Percentiles rank a stretch among this genome's conserved stretches.
Conservation (phyloP, 2,329 filamentous ascomycete genomes). For the Canariomyces notabilis region DNA sequence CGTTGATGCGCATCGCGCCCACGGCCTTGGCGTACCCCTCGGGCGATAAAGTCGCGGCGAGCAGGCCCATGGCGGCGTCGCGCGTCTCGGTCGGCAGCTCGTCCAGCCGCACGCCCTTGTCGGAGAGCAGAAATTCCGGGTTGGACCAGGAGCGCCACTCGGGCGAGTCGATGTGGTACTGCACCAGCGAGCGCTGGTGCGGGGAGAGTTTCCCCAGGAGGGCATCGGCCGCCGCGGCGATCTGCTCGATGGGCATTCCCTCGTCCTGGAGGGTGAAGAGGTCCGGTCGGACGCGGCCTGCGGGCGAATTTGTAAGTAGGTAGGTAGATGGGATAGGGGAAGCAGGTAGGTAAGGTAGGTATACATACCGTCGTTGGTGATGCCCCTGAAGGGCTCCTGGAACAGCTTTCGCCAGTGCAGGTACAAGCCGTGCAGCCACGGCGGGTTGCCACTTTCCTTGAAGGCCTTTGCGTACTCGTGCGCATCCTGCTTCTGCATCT, state of each 20-base stretch:
- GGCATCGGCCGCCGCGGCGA: slow-evolving; percentile 46
- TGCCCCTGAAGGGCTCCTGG: slow-evolving; percentile 63
- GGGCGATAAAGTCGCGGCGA: slow-evolving; percentile 56
- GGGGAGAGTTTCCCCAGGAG: slow-evolving; percentile 44
- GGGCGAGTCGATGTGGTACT: slow-evolving; percentile 61
- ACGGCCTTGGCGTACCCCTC: slow-evolving; percentile 68
- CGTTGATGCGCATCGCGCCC: slow-evolving; percentile 67
- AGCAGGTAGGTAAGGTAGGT: background rate
- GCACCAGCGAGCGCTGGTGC: slow-evolving; percentile 44
- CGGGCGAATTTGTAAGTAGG: slow-evolving; percentile 1
- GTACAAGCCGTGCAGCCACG: slow-evolving; percentile 61
- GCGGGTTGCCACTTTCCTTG: slow-evolving; percentile 53
- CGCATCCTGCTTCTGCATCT: slow-evolving; percentile 57
- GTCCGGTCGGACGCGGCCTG: slow-evolving; percentile 46
- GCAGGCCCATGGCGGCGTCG: slow-evolving; percentile 48
- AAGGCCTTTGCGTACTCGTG: slow-evolving; percentile 59
- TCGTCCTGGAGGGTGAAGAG: slow-evolving; percentile 61
- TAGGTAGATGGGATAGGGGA: slow-evolving; percentile 13
- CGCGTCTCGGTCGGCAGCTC: slow-evolving; percentile 43
- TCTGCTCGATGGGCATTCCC: slow-evolving; percentile 52
- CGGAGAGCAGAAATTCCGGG: slow-evolving; percentile 64
- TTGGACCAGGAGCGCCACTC: slow-evolving; percentile 70
- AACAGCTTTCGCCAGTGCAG: slow-evolving; percentile 54
- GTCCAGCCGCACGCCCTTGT: slow-evolving; percentile 67
- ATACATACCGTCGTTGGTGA: slow-evolving; percentile 60